Evolutionary conservation across 2,329 filamentous ascomycete genomes (phyloP).

Genomic region (Colletotrichum falcatum): DNA sequence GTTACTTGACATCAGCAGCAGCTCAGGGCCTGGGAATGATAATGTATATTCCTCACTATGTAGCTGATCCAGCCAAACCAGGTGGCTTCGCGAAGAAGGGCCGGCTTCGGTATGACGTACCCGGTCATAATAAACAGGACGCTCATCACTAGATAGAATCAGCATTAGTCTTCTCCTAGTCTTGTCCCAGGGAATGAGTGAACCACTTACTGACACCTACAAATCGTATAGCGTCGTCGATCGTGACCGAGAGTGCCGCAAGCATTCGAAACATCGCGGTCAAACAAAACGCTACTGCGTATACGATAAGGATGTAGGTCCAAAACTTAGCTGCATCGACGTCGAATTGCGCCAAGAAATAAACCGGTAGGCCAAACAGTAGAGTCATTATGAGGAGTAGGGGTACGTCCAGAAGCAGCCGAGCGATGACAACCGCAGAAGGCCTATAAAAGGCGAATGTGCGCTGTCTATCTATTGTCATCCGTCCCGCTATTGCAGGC

Average conservation of each 20-base stretch:
- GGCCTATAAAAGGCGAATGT: conserved; percentile 38
- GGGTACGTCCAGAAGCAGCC: conserved; percentile 30
- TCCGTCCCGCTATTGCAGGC: conserved; percentile 15
- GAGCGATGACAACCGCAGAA: conserved; percentile 31
- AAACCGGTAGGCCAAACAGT: conserved; percentile 25
- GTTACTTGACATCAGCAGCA: no score
- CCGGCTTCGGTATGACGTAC: conserved; percentile 69
- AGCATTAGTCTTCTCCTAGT: no score
- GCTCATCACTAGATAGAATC: conserved; percentile 58
- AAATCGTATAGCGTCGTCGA: conserved; percentile 71
- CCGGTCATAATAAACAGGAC: conserved; percentile 76
- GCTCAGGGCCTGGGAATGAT: no score
- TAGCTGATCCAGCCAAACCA: conserved; percentile 78
- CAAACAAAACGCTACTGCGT: conserved; percentile 28
- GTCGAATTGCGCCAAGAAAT: conserved; percentile 36
- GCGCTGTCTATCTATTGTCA: conserved; percentile 32
- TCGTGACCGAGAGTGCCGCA: conserved; percentile 67
- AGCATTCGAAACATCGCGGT: conserved; percentile 49
- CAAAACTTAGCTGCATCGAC: conserved; percentile 37
- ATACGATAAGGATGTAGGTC: conserved; percentile 35
- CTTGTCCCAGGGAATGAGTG: fast-evolving
- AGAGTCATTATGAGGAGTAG: conserved; percentile 35
- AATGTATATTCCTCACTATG: conserved; percentile 49
- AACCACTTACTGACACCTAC: conserved; percentile 35
- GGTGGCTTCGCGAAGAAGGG: conserved; percentile 70